Base-by-base conservation (phyloP, 805 yeast species). In the Wickerhamomyces chaumierensis region DNA sequence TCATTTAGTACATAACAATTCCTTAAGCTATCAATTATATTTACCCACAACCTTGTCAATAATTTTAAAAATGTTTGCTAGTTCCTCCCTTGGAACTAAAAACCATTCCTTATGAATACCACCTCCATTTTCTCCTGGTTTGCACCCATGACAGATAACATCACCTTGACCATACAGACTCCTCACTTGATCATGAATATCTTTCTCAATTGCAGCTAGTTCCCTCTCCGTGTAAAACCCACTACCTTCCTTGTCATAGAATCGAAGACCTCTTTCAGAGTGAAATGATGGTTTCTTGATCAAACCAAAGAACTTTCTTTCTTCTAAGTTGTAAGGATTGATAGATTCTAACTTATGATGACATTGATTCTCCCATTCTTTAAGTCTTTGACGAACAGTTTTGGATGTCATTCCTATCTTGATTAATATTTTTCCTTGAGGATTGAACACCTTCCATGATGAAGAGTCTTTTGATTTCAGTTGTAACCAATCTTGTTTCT, bases 31-130 rank as follows among this genome's bases (percentile, higher is more conserved):
- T 9, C 12, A 13, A 25, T 8, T 18, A 9, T 34, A 5, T 15
- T 34, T 6, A 9, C 17, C 35, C 9, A 39, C 44, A 1, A 42
- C 31, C 2, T 19, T 18, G 32, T 50, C 53, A 8, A 53, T 48
- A 1, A 42, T 28, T 7, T 23, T 4, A 19, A 50, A 50, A 0
- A 51, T 41, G 3, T 28, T 33, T 1, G 3, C 3, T 2, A 52
- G 25, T 4, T 45, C 43, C 2, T 33, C 35, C 32, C 56, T 39
- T 7, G 48, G 46, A 1, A 53, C 39, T 27, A 47, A 36, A 34
- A 53, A 53, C 57, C 57, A 53, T 31, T 53, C 57, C 13, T 42
- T 35, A 33, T 53, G 57, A 3, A 47, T 37, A 2, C 54, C 51
- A 21, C 39, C 39, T 8, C 39, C 40, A 9, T 33, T 16, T 2